These are phyloP conservation scores for Wickerhamiella parazyma DNA, from an alignment of 805 yeast genomes.

Conservation along the genomic window DNA sequence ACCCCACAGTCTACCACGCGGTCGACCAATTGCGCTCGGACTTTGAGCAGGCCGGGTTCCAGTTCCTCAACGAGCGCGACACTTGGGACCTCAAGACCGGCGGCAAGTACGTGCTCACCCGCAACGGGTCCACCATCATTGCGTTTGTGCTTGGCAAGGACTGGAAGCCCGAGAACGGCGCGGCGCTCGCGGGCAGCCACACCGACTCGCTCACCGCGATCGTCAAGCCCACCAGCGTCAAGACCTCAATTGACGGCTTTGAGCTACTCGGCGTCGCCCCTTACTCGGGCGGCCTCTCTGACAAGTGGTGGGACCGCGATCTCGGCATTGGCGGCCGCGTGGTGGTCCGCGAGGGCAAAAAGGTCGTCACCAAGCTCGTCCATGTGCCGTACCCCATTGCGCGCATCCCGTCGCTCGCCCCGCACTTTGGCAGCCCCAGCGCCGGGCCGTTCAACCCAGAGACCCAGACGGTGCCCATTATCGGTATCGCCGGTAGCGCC, in stretches of 20 bases:
- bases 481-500: conserved; percentile 33
- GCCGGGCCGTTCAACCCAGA: conserved; percentile 63
- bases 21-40: conserved; percentile 37
- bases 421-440: conserved; percentile 67
- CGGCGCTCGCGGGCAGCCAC: conserved; percentile 63
- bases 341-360: conserved; percentile 33
- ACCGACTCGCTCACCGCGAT: conserved; percentile 56
- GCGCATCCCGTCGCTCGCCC: conserved; percentile 72
- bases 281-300: conserved; percentile 45
- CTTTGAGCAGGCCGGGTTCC: conserved; percentile 48
- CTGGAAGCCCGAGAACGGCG: conserved; percentile 50
- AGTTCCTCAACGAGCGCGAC: conserved; percentile 48
- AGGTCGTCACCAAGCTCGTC: conserved; percentile 26
- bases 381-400: conserved; percentile 39
- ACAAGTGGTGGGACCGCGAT: conserved; percentile 73
- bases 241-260: conserved; percentile 53
- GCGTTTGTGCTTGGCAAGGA: conserved; percentile 59
- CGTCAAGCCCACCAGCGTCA: conserved; percentile 59
- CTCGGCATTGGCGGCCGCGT: conserved; percentile 74
- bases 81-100: conserved; percentile 35
- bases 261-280: conserved; percentile 74
- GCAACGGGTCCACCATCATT: conserved; percentile 54
- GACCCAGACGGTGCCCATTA: conserved; percentile 68
- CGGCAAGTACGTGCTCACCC: conserved; percentile 45
- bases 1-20: conserved; percentile 69